phyloP scores from a whole-genome alignment of 495 filamentous ascomycete species.

The Tricharina praecox region DNA sequence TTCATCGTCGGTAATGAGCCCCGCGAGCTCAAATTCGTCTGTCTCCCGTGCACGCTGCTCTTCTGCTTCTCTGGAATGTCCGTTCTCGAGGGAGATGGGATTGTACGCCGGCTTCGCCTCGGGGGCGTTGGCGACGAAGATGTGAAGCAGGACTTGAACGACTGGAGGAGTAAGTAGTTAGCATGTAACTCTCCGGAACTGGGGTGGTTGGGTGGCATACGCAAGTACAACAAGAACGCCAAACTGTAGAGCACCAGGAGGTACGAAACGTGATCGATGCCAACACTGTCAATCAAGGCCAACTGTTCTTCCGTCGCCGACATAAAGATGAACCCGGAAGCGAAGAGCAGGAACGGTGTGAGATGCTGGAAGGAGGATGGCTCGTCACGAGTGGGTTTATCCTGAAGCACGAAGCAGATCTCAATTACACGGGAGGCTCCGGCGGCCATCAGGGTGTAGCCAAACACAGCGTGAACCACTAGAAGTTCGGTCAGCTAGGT shows the following conservation, averaged over 20 bases:
- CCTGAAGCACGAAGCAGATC: slow-evolving; percentile 69
- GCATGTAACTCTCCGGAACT: neutral
- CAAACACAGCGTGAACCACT: slow-evolving; percentile 84
- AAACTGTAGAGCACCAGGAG: slow-evolving; percentile 79
- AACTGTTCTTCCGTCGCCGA: slow-evolving; percentile 94
- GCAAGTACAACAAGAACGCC: slow-evolving; percentile 77
- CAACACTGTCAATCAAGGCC: slow-evolving; percentile 48
- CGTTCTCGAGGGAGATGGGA: slow-evolving; percentile 1
- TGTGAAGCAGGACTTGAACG: slow-evolving; percentile 16
- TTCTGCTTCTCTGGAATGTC: slow-evolving; percentile 9
- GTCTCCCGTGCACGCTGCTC: slow-evolving; percentile 40
- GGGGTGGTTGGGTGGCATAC: slow-evolving; percentile 32
- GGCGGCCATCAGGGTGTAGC: slow-evolving; percentile 87
- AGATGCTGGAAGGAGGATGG: slow-evolving; percentile 85
- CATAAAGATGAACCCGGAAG: slow-evolving; percentile 94
- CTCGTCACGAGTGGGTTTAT: slow-evolving; percentile 44
- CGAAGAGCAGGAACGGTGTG: slow-evolving; percentile 74
- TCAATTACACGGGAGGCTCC: slow-evolving; percentile 74
- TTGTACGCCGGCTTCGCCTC: neutral
- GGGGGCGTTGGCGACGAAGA: slow-evolving; percentile 6
- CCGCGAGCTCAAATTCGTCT: slow-evolving; percentile 80
- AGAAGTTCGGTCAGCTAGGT: too few relatives aligned
- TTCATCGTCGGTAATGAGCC: slow-evolving; percentile 74
- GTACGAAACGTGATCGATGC: slow-evolving; percentile 79
- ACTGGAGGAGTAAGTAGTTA: slow-evolving; percentile 7